Evolutionary conservation across 345 rosid species (phyloP), one percentile per base, ranked within the genome.

Genomic region (Geranium brycei): DNA sequence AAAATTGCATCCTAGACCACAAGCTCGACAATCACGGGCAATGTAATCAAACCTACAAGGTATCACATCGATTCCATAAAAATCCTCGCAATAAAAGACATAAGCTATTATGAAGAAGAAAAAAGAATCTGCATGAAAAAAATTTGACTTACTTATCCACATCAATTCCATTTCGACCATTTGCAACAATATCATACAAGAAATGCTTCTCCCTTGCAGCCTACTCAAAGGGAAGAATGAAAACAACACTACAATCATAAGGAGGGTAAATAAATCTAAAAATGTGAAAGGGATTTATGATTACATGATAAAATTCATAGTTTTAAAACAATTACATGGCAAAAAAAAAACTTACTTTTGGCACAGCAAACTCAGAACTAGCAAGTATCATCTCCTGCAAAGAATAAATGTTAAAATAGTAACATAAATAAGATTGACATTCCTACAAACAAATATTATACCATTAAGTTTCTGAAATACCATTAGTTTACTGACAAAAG

Each of bases 151-250:
- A 83, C 91, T 92, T 92, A 82, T 92, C 98, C 67, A 92, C 98
- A 31, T 92, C 98, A 66, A 92, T 84, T 71, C 98, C 96, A 75
- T 87, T 92, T 74, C 90, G 86, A 69, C 98, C 98, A 78, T 92
- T 92, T 67, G 98, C 96, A 68, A 92, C 98, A 77, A 92, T 87
- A 70, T 92, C 98, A 79, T 87, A 89, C 76, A 92, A 76, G 81
- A 86, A 92, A 32, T 71, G 82, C 71, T 89, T 92, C 77, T 84
- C 95, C 56, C 41, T 72, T 28, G 78, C 64, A 61, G 73, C 76
- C 96, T 89, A 68, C 67, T 78, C 30, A 63, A 61, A 23, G 32
- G 69, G 11, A 51, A 57, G 17, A 51, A 16, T 16, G 19, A 57
- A 57, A 57, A 57, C 53, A 57, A 8, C 59, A 57, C 18, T n/a